Base-by-base conservation (phyloP, 768 basidiomycete species). In the Symmetrospora coprosmae region DNA sequence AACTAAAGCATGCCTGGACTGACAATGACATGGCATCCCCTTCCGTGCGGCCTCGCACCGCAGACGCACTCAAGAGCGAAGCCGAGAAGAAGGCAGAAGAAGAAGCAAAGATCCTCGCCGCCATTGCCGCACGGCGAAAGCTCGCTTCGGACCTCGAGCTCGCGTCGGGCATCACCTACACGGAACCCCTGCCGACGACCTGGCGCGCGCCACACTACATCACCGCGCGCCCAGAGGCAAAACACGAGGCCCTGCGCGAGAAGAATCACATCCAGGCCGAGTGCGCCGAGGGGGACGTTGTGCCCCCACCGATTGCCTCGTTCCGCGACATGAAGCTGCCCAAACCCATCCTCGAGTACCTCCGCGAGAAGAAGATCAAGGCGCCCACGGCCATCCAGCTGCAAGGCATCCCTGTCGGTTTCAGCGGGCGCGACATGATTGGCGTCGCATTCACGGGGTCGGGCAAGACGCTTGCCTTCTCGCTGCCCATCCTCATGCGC, bases 321-420 rank as follows among this genome's bases (percentile, higher is more conserved):
- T 97, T 97, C 73, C 78, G 91, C 86, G 92, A 97, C 70, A 99
- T 99, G 94, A 97, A 96, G 77, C 83, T 99, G n/a, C 94, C 92
- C 6, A 79, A 79, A 38, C 78, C 83, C 2, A 81, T 97, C 41
- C 74, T 97, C 8, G 80, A 86, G 60, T 84, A 84, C 72, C 78
- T 99, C 47, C 84, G 82, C 72, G 78, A 80, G 31, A 89, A 90
- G 60, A 83, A 86, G 46, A 99, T 99, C 69, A 77, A 77, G 2
- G 76, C 76, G 35, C 94, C 94, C 0, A 90, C 94, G 2, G 94
- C 94, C 1, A 99, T 99, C 67, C 94, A 99, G 71, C 76, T 96
- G 17, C 94, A 97, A 74, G 94, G 94, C 23, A 84, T 99, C 60
- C 91, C 94, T 2, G 85, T 86, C 50, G 94, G 89, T 86, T 96